phyloP scores from a whole-genome alignment of 169 alveolate species.

The Babesia ovis region DNA sequence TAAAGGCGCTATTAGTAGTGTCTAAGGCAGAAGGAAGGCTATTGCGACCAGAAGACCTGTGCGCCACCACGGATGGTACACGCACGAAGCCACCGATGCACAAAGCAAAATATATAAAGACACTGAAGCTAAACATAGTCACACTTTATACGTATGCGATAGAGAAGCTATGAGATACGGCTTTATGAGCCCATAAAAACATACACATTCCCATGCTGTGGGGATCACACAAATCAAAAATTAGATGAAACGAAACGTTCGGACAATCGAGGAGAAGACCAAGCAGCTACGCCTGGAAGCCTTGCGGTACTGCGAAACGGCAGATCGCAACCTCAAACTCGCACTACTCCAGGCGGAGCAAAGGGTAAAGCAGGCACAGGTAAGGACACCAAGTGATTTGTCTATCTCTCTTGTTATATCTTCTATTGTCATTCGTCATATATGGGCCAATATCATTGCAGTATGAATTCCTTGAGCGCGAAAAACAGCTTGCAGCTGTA shows the following conservation, averaged over 20 bases:
- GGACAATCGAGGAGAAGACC: constrained; percentile 10
- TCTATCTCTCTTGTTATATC: background rate
- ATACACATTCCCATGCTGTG: constrained; percentile 37
- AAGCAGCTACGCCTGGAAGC: constrained; percentile 34
- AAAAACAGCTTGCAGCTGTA: background rate
- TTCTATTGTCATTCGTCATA: background rate
- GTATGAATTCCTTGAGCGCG: constrained; percentile 18
- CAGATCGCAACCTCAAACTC: constrained; percentile 45
- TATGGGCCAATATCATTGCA: background rate
- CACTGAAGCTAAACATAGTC: background rate
- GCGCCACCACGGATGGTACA: constrained; percentile 7
- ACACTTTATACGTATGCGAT: background rate
- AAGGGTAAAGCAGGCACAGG: constrained; percentile 47
- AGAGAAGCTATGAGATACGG: background rate
- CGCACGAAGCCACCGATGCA: constrained; percentile 1
- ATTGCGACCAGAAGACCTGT: background rate
- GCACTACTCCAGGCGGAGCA: constrained; percentile 42
- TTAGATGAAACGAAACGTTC: constrained; percentile 9
- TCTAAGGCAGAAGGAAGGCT: background rate
- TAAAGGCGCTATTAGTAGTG: background rate
- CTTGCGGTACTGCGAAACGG: constrained; percentile 42
- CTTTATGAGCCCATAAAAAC: background rate
- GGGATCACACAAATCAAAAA: background rate
- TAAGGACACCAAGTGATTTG: background rate
- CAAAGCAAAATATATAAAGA: background rate